phyloP scores from a whole-genome alignment of 345 rosid genomes.

The Geranium rotundifolium region DNA sequence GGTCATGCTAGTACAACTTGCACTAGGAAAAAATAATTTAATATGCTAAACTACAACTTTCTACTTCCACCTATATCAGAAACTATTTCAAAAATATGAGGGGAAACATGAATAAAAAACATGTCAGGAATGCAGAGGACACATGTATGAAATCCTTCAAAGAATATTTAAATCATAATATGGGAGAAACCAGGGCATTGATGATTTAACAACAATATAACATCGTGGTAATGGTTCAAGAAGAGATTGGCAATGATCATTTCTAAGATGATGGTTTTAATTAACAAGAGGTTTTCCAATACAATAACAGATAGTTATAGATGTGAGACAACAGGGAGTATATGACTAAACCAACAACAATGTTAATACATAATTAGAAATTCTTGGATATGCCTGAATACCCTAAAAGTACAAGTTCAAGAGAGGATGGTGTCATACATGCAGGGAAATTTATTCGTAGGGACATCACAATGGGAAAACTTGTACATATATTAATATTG shows the following conservation, averaged over 20 bases:
- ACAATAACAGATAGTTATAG: neutral
- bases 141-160: neutral
- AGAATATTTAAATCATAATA: neutral
- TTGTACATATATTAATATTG: too few relatives aligned
- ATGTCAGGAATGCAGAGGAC: neutral
- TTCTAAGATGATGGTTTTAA: neutral
- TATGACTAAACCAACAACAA: neutral
- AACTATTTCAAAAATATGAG: neutral
- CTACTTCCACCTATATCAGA: neutral
- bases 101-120: neutral
- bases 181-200: neutral
- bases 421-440: neutral
- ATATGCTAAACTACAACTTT: too few relatives aligned
- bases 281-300: neutral
- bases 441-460: too few relatives aligned
- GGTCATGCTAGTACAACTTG: neutral
- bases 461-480: too few relatives aligned
- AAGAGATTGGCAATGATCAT: neutral
- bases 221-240: neutral
- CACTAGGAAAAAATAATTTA: neutral
- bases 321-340: neutral
- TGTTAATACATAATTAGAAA: neutral
- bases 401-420: neutral
- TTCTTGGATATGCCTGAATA: neutral
- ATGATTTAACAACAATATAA: neutral